These are phyloP conservation scores for Trichoderma simmonsii DNA, from an alignment of 2,329 filamentous ascomycete species.

Conservation along the genomic window DNA sequence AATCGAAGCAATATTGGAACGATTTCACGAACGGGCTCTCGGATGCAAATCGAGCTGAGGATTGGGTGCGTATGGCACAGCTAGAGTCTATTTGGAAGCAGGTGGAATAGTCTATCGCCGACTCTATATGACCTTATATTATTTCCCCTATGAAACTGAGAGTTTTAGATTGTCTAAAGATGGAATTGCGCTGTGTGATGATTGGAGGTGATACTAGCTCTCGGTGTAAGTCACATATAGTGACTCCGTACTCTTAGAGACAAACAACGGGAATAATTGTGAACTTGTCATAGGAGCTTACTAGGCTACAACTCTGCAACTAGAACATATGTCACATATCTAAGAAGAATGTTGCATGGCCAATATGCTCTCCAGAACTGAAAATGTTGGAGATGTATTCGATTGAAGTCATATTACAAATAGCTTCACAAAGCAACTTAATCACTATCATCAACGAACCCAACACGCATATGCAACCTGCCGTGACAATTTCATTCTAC, in stretches of 20 bases:
- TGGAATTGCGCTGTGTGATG: not conserved
- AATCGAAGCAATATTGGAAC: not conserved
- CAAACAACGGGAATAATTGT: not conserved
- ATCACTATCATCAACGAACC: not conserved
- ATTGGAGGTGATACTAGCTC: not conserved
- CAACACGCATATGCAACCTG: not conserved
- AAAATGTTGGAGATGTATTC: not conserved
- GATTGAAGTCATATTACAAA: not conserved
- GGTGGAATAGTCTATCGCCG: not conserved
- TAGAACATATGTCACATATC: not conserved
- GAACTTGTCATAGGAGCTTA: not conserved
- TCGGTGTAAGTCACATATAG: not conserved
- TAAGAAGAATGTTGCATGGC: not conserved
- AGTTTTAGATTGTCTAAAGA: not conserved
- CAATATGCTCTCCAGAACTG: fast-evolving
- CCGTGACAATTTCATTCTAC: not conserved
- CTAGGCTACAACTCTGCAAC: not conserved
- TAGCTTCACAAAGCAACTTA: not conserved
- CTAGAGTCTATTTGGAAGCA: conserved; percentile 2
- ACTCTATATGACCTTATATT: not conserved
- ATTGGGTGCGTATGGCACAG: conserved; percentile 6
- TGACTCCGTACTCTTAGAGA: not conserved
- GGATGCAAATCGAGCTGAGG: not conserved
- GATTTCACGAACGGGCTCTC: not conserved
- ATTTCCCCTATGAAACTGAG: not conserved